Evolutionary conservation across 805 yeast species (phyloP).

Genomic region (Yamadazyma insecticola): DNA sequence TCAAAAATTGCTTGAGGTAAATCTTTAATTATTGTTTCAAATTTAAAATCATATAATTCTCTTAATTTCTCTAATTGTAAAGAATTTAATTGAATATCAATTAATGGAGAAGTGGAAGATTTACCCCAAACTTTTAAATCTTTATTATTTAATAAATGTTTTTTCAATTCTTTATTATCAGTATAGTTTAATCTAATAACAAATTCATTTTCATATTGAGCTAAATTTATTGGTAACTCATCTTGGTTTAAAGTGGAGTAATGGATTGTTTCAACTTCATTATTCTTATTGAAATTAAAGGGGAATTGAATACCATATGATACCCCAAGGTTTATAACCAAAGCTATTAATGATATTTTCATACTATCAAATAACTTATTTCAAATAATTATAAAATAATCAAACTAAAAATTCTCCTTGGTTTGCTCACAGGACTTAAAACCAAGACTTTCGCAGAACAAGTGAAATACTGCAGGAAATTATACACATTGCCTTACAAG

Average conservation of each 20-base stretch:
- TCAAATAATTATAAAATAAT: no score
- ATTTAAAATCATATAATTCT: constrained; percentile 9
- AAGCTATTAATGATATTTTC: no score
- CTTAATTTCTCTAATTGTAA: constrained; percentile 3
- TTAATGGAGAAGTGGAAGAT: constrained; percentile 5
- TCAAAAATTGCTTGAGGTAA: constrained; percentile 54
- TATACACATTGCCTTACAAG: no score
- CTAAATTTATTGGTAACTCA: constrained; percentile 30
- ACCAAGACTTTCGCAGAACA: no score
- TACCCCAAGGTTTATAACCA: no score
- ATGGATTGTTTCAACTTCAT: constrained; percentile 3
- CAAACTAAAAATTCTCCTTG: no score
- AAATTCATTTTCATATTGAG: constrained; percentile 34
- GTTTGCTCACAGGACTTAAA: no score
- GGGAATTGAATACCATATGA: constrained; percentile 5
- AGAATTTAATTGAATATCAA: constrained; percentile 13
- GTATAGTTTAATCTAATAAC: constrained; percentile 41
- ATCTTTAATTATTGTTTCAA: constrained; percentile 49
- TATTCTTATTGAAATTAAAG: not conserved
- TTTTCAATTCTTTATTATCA: constrained; percentile 10
- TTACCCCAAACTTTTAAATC: constrained; percentile 10
- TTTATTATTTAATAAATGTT: constrained; percentile 12
- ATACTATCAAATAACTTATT: no score
- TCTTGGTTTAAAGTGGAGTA: constrained; percentile 4
- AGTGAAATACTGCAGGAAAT: no score